phyloP scores from a whole-genome alignment of 371 early-diverging fungal genomes.

The Circinella umbellata region DNA sequence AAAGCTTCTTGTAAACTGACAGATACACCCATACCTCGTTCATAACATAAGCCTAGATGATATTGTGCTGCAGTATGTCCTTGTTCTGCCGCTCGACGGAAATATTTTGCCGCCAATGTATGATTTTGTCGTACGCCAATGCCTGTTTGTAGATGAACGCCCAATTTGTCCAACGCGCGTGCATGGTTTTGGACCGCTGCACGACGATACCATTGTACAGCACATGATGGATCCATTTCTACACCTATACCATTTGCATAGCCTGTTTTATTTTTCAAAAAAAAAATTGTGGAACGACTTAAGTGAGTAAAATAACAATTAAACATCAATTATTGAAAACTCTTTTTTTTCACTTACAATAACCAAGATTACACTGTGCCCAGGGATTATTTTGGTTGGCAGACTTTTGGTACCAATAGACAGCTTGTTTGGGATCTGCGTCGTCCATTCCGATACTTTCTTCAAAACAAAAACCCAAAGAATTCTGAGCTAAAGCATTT shows the following conservation, averaged over 20 bases:
- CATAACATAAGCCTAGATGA: constrained; percentile 69
- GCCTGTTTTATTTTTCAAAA: neutral
- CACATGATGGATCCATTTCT: constrained; percentile 58
- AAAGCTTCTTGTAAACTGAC: constrained; percentile 65
- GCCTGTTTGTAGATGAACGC: constrained; percentile 80
- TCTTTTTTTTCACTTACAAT: constrained; percentile 40
- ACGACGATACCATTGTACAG: constrained; percentile 75
- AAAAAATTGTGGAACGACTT: too few relatives aligned
- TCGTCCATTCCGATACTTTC: constrained; percentile 74
- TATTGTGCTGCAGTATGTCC: constrained; percentile 69
- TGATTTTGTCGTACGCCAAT: constrained; percentile 69
- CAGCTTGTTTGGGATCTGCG: constrained; percentile 69
- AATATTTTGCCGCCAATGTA: constrained; percentile 61
- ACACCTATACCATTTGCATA: constrained; percentile 87
- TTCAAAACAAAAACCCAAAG: constrained; percentile 85
- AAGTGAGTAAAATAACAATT: too few relatives aligned
- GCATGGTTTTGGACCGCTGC: constrained; percentile 74
- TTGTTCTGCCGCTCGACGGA: constrained; percentile 64
- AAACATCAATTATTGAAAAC: too few relatives aligned
- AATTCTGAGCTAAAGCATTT: constrained; percentile 80
- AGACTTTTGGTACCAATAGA: constrained; percentile 80
- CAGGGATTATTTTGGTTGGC: constrained; percentile 84
- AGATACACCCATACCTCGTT: constrained; percentile 71
- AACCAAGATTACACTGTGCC: constrained; percentile 89
- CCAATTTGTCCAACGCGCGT: constrained; percentile 83